phyloP scores from a whole-genome alignment of 257 asterid genomes.

The Penstemon barbatus region DNA sequence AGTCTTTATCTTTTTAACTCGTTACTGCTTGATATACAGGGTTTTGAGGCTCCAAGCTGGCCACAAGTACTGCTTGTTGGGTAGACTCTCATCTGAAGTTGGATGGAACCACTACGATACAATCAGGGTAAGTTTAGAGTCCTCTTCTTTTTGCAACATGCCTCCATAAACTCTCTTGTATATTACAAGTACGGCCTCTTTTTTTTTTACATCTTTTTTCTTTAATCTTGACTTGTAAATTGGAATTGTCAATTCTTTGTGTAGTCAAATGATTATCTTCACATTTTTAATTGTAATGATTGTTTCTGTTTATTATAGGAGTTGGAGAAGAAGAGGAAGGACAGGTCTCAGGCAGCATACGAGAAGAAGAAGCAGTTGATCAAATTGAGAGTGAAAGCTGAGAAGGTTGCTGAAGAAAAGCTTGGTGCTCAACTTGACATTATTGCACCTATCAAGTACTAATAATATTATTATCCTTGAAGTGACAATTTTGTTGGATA shows the following conservation, averaged over 20 bases:
- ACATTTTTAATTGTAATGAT: background rate
- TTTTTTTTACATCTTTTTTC: background rate
- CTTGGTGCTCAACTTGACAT: slow-evolving; percentile 44
- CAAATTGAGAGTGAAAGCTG: slow-evolving; percentile 46
- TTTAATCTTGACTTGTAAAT: background rate
- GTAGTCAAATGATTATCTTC: no score
- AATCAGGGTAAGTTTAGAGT: slow-evolving; percentile 56
- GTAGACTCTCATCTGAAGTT: slow-evolving; percentile 83
- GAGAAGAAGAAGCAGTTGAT: slow-evolving; percentile 50
- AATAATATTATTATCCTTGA: slow-evolving; percentile 5
- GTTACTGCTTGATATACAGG: slow-evolving; percentile 37
- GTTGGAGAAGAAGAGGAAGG: slow-evolving; percentile 55
- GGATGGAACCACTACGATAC: slow-evolving; percentile 95
- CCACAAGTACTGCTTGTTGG: slow-evolving; percentile 77
- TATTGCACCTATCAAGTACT: slow-evolving; percentile 47
- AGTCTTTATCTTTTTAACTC: background rate
- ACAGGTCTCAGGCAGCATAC: slow-evolving; percentile 39
- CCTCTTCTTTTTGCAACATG: background rate
- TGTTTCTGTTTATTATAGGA: slow-evolving; percentile 30
- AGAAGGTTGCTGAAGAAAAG: slow-evolving; percentile 51
- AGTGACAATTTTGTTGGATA: slow-evolving; percentile 29
- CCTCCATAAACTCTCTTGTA: background rate
- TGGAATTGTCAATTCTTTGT: no score
- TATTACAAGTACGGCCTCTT: background rate
- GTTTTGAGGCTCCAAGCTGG: slow-evolving; percentile 91